Evolutionary conservation across 345 rosid species (phyloP).

Genomic region (Microthlaspi erraticum): DNA sequence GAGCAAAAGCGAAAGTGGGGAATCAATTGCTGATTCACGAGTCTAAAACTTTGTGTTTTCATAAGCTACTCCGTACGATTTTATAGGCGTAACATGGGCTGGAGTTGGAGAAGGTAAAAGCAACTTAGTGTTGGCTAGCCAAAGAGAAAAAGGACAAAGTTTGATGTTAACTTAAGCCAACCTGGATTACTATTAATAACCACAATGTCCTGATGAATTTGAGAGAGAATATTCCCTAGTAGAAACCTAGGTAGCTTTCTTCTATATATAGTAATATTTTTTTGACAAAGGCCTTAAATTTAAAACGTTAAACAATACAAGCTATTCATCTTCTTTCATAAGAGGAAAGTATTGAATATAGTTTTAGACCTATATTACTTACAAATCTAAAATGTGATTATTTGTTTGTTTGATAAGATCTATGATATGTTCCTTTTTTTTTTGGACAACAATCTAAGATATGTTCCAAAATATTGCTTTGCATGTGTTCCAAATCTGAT

Average conservation of each 20-base stretch:
- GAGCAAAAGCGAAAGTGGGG: conserved; percentile 41
- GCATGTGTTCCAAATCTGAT: not conserved
- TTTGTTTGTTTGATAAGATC: too few species aligned
- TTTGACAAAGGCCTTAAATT: too few species aligned
- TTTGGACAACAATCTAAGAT: not conserved
- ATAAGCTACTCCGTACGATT: conserved; percentile 46
- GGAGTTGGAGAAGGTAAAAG: conserved; percentile 38
- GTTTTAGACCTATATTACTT: not conserved
- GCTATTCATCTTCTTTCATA: conserved; percentile 15
- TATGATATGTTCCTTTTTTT: too few species aligned
- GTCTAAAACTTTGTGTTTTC: conserved; percentile 35
- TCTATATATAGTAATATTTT: too few species aligned
- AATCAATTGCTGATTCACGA: conserved; percentile 47
- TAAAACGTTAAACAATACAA: too few species aligned
- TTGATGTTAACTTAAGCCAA: conserved; percentile 39
- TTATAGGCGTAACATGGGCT: conserved; percentile 45
- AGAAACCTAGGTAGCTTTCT: conserved; percentile 32
- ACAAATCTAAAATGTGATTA: not conserved
- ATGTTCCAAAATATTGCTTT: too few species aligned
- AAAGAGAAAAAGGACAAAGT: conserved; percentile 33
- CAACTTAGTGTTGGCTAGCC: conserved; percentile 47
- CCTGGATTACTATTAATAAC: conserved; percentile 42
- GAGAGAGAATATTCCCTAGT: conserved; percentile 38
- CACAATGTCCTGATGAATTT: conserved; percentile 19
- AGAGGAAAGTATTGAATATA: conserved; percentile 25